phyloP scores from a whole-genome alignment of 805 yeast species.

The Ogataea pilisensis region DNA sequence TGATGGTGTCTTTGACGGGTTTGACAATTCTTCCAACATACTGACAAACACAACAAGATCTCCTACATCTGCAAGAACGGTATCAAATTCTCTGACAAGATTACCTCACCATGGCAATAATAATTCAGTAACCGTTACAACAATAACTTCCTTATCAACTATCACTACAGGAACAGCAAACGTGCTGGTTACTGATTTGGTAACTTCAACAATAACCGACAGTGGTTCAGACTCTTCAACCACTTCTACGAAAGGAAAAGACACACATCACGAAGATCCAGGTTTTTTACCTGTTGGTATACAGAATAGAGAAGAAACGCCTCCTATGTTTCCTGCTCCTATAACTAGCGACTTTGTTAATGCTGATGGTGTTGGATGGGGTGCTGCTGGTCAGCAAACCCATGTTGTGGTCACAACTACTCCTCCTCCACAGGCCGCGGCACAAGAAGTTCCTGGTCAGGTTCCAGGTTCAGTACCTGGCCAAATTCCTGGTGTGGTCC shows the following conservation, averaged over 20 bases:
- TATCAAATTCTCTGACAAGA: neutral
- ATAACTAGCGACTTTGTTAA: neutral
- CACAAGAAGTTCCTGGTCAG: neutral
- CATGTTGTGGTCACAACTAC: too few relatives aligned
- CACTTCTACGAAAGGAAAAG: neutral
- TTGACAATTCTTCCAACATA: conserved; percentile 2
- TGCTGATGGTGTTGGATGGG: neutral
- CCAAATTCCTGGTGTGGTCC: neutral
- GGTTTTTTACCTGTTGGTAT: conserved; percentile 15
- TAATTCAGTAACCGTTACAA: too few relatives aligned
- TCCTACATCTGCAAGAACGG: neutral
- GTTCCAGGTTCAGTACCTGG: neutral
- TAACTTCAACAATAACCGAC: neutral
- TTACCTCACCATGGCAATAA: too few relatives aligned
- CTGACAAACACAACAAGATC: neutral
- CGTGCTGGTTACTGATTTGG: neutral
- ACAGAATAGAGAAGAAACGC: conserved; percentile 6
- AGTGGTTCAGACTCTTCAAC: neutral
- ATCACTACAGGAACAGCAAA: neutral
- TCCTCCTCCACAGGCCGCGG: neutral
- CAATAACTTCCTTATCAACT: conserved; percentile 1
- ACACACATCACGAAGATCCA: conserved; percentile 1
- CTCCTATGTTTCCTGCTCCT: neutral
- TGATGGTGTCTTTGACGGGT: conserved; percentile 13
- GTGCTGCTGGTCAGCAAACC: neutral